phyloP scores from a whole-genome alignment of 371 early-diverging fungal genomes.

The Syncephalastrum monosporum region DNA sequence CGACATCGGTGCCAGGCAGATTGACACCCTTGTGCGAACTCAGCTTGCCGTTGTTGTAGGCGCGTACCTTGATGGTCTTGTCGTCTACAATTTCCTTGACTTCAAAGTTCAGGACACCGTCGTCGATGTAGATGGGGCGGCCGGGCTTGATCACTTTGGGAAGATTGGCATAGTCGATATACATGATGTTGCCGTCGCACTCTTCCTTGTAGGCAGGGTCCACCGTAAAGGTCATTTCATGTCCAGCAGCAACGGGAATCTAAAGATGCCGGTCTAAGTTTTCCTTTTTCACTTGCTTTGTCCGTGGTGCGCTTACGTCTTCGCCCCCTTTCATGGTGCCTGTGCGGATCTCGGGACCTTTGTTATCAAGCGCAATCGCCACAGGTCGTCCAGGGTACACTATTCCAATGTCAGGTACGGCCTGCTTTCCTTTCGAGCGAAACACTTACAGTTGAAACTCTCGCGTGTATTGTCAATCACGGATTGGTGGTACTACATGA shows the following conservation, averaged over 20 bases:
- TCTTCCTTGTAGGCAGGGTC: conserved; percentile 63
- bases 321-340: conserved; percentile 67
- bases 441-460: conserved; percentile 49
- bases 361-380: conserved; percentile 87
- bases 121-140: conserved; percentile 85
- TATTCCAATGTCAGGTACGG: neutral
- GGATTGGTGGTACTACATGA: conserved; percentile 71
- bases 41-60: conserved; percentile 75
- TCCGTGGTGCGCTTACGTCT: conserved; percentile 36
- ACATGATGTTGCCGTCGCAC: conserved; percentile 76
- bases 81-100: conserved; percentile 66
- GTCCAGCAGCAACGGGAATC: conserved; percentile 67
- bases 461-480: conserved; percentile 77
- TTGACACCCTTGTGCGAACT: conserved; percentile 87
- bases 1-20: conserved; percentile 83
- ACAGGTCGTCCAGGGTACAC: conserved; percentile 63
- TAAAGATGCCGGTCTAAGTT: conserved; percentile 5
- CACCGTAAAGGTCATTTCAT: conserved; percentile 85
- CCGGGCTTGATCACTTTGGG: conserved; percentile 79
- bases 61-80: conserved; percentile 66
- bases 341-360: conserved; percentile 86
- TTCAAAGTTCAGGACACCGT: conserved; percentile 83
- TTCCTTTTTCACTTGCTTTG: neutral
- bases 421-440: neutral
- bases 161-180: conserved; percentile 87